A percentile compares a stretch with the other conserved stretches of the same genome.
phyloP scores from a whole-genome alignment of 441 rosid genomes.

The Gossypium aridum region DNA sequence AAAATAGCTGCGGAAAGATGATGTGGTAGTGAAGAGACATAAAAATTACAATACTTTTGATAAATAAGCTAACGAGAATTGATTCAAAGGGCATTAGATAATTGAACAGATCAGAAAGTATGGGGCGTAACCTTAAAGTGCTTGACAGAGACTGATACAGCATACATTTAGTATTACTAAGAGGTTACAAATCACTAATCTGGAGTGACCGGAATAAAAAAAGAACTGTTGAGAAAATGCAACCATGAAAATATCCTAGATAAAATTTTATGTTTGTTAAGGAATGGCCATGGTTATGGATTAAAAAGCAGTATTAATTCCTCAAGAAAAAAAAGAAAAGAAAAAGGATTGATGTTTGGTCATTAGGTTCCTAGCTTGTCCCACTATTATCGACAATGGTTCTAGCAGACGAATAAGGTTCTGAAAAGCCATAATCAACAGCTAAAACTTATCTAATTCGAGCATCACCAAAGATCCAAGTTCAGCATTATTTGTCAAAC shows the following conservation, averaged over 20 bases:
- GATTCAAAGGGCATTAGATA: not conserved
- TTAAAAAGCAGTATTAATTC: too few relatives aligned
- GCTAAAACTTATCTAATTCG: not conserved
- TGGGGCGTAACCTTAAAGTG: not conserved
- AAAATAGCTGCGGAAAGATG: not conserved
- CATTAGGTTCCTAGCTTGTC: not conserved
- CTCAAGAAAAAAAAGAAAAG: too few relatives aligned
- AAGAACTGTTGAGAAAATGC: not conserved
- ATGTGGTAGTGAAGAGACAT: not conserved
- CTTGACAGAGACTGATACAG: not conserved
- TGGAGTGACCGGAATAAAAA: not conserved
- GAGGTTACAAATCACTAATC: not conserved
- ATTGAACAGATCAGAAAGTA: not conserved
- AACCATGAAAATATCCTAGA: not conserved
- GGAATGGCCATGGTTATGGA: not conserved
- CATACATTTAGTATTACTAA: not conserved
- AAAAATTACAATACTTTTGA: not conserved
- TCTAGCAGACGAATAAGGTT: not conserved
- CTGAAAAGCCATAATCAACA: not conserved
- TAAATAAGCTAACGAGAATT: not conserved
- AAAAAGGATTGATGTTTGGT: not conserved
- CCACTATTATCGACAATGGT: not conserved
- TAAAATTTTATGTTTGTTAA: not conserved
- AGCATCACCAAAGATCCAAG: not conserved
- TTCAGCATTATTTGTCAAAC: not conserved